A percentile compares a stretch with the other conserved stretches of the same genome.
Evolutionary conservation across 148 eudicot species (phyloP).

Genomic region (Amaranthus hypochondriacus): DNA sequence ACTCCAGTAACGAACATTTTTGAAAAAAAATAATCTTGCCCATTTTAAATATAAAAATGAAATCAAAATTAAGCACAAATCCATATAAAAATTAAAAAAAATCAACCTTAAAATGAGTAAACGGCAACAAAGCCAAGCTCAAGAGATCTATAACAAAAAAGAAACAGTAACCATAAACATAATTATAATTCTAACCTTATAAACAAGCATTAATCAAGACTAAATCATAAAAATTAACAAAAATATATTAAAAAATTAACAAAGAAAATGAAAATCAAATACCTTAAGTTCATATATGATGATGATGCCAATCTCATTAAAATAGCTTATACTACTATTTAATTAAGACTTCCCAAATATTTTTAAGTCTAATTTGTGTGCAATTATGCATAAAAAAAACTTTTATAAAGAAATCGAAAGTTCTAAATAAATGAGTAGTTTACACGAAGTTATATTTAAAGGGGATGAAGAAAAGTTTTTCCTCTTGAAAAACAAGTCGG

Average conservation of each 20-base stretch:
- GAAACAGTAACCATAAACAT: background rate
- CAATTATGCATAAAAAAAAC: too few species aligned
- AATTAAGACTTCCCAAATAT: too few species aligned
- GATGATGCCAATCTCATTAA: slow-evolving; percentile 9
- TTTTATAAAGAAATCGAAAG: too few species aligned
- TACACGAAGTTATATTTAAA: too few species aligned
- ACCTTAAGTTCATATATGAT: slow-evolving; percentile 9
- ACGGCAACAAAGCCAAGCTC: slow-evolving; percentile 1
- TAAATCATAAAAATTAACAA: background rate
- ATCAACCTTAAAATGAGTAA: background rate
- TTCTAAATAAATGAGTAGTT: too few species aligned
- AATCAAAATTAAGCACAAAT: background rate
- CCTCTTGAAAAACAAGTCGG: too few species aligned
- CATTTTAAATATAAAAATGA: background rate
- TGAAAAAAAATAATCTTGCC: background rate
- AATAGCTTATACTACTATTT: background rate
- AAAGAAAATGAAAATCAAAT: background rate
- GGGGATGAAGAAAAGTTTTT: too few species aligned
- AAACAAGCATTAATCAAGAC: slow-evolving; percentile 1
- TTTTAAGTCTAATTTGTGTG: too few species aligned
- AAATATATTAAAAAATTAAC: background rate
- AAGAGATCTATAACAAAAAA: background rate
- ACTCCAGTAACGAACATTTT: too few species aligned
- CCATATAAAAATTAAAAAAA: background rate
- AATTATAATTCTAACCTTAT: slow-evolving; percentile 1